phyloP scores from a whole-genome alignment of 352 stramenopile genomes.

The Phytophthora nicotianae region DNA sequence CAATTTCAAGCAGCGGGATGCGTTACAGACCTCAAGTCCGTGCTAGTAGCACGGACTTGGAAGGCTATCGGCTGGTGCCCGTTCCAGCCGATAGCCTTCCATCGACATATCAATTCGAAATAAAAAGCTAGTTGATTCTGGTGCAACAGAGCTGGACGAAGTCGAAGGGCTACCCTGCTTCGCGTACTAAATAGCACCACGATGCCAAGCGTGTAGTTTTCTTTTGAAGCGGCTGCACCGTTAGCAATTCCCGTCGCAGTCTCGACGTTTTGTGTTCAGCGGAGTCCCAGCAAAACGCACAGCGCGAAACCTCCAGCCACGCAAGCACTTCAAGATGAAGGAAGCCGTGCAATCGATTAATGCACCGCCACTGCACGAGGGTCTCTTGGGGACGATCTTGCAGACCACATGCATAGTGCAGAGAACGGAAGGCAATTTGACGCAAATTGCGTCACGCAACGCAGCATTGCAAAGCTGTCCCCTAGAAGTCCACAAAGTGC shows the following conservation, averaged over 20 bases:
- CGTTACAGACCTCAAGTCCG: slow-evolving; percentile 1
- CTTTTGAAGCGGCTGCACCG: slow-evolving; percentile 22
- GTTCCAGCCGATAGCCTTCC: neutral
- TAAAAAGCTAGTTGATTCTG: neutral
- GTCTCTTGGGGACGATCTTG: slow-evolving; percentile 8
- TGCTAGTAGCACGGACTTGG: neutral
- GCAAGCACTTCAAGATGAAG: neutral
- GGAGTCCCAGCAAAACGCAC: slow-evolving; percentile 3
- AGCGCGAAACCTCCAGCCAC: neutral
- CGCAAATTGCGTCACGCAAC: neutral
- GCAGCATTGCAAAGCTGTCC: slow-evolving; percentile 10
- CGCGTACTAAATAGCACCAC: no score
- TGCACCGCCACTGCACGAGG: slow-evolving; percentile 19
- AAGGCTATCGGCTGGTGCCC: no score
- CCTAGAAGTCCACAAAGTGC: no score
- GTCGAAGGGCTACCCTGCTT: neutral
- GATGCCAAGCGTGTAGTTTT: slow-evolving; percentile 5
- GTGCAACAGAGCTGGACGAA: neutral
- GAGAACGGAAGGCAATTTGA: slow-evolving; percentile 13
- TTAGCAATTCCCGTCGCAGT: slow-evolving; percentile 21
- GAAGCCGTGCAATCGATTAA: slow-evolving; percentile 15
- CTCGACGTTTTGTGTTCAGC: neutral
- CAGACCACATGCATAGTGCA: slow-evolving; percentile 16
- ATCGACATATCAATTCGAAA: neutral
- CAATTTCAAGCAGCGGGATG: neutral